Percentiles rank a stretch among this genome's conserved stretches.
Evolutionary conservation across 1,284 basidiomycete genomes (phyloP).

Genomic region (Amylostereum areolatum): DNA sequence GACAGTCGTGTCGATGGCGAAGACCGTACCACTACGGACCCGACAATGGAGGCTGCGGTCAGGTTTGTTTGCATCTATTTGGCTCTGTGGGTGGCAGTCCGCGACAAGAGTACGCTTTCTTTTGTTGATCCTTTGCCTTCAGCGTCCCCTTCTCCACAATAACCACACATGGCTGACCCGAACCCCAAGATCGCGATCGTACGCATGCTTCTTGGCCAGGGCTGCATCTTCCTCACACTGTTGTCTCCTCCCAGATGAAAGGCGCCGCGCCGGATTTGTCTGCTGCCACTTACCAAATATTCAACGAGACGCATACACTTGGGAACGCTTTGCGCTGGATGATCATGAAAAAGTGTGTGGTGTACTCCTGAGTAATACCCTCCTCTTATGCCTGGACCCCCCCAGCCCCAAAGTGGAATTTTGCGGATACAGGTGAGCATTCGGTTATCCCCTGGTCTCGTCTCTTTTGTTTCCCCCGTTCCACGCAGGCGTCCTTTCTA

Average conservation of each 20-base stretch:
- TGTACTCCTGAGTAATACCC: conserved; percentile 7
- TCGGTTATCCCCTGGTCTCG: conserved; percentile 6
- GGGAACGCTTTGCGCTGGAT: conserved; percentile 96
- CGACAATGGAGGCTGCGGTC: too few species aligned
- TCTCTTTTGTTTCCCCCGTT: conserved; percentile 1
- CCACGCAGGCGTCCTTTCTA: conserved; percentile 3
- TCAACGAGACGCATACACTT: conserved; percentile 93
- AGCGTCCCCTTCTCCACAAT: conserved; percentile 7
- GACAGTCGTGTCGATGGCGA: too few species aligned
- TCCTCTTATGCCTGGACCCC: conserved; percentile 8
- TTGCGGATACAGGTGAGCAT: conserved; percentile 87
- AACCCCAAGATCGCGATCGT: conserved; percentile 4
- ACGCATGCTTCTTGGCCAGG: background rate
- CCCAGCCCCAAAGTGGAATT: conserved; percentile 95
- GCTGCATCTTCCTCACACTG: background rate
- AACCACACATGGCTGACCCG: background rate
- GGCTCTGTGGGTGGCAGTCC: background rate
- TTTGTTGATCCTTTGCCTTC: background rate
- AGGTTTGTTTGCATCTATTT: background rate
- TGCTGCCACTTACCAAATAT: conserved; percentile 87
- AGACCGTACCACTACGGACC: too few species aligned
- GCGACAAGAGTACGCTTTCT: too few species aligned
- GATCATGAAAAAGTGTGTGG: conserved; percentile 94
- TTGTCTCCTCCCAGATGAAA: conserved; percentile 42
- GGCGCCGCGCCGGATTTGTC: conserved; percentile 82